These are phyloP conservation scores for Xenoacremonium recifei DNA, from an alignment of 2,329 filamentous ascomycete species.

Conservation along the genomic window DNA sequence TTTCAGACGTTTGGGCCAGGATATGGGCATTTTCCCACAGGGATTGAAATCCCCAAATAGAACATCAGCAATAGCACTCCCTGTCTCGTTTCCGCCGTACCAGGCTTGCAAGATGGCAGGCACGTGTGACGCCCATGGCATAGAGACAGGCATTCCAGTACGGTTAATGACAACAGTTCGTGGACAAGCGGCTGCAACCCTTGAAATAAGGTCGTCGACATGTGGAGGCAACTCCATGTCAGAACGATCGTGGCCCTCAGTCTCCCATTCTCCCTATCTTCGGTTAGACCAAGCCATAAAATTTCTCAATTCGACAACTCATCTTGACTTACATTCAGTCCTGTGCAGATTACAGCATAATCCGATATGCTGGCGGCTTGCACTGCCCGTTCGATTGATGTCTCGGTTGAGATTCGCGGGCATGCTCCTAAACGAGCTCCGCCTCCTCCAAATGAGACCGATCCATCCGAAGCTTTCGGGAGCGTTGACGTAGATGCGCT, in stretches of 20 bases:
- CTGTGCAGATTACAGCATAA: constrained; percentile 15
- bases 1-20: constrained; percentile 12
- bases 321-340: too few species aligned
- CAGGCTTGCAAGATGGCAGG: constrained; percentile 11
- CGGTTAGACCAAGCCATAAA: constrained; percentile 4
- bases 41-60: constrained; percentile 15
- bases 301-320: too few species aligned
- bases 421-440: constrained; percentile 14
- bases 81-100: constrained; percentile 17
- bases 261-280: constrained; percentile 18
- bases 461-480: constrained; percentile 4
- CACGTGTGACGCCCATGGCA: constrained; percentile 14
- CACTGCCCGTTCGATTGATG: constrained; percentile 10
- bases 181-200: constrained; percentile 10
- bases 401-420: constrained; percentile 7
- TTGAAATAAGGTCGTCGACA: constrained; percentile 13
- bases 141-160: constrained; percentile 15
- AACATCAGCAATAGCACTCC: constrained; percentile 17
- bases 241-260: constrained; percentile 13
- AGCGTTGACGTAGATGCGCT: constrained; percentile 9
- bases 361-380: constrained; percentile 7
- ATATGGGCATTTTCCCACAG: constrained; percentile 12
- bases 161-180: constrained; percentile 13
- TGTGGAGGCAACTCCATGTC: constrained; percentile 13
- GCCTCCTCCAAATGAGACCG: constrained; percentile 13